Evolutionary conservation across 176 grass and related monocot species (phyloP), one percentile per base, ranked within the genome.

Genomic region (Triticum dicoccoides): DNA sequence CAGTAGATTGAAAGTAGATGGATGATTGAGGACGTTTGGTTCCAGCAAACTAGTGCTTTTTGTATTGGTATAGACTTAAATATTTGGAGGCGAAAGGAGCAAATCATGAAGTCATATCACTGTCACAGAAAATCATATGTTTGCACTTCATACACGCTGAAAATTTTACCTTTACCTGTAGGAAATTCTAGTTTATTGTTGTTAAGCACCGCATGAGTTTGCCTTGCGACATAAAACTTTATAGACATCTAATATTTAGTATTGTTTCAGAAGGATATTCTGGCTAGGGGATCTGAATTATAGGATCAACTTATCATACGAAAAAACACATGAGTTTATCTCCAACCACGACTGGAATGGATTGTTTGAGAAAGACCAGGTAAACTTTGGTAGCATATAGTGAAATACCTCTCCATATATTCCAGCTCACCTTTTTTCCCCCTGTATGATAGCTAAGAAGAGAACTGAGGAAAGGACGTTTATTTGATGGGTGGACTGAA

Each of bases 271-370:
- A 94, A 92, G 94, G 88, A 98, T 98, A 71, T 78, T 98, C 75
- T 98, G 97, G 97, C 75, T 98, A 80, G 97, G 97, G 35, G 97
- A 98, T 94, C 84, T 98, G 78, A 98, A 98, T 84, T 98, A 98
- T 71, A 91, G 97, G 75, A 90, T 98, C 41, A 93, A 98, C 77
- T 88, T 98, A 76, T 29, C 94, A 42, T 96, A 91, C 27, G 94
- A 94, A 79, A 94, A 82, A 83, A 87, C 89, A 61, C 92, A 96
- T 62, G 93, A 94, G 88, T 77, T 94, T 44, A 86, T 98, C 45
- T 88, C 92, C 61, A 86, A 69, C 56, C 80, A 90, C 71, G 82
- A 93, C 34, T 98, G 92, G 97, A 92, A 82, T 81, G 61, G 64
- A 79, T 88, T 98, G 80, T 88, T 91, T 77, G 89, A 88, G 76